A percentile compares a stretch with the other conserved stretches of the same genome.
These are phyloP conservation scores for Phytopythium kandeliae DNA, from an alignment of 352 stramenopile species.

Conservation along the genomic window DNA sequence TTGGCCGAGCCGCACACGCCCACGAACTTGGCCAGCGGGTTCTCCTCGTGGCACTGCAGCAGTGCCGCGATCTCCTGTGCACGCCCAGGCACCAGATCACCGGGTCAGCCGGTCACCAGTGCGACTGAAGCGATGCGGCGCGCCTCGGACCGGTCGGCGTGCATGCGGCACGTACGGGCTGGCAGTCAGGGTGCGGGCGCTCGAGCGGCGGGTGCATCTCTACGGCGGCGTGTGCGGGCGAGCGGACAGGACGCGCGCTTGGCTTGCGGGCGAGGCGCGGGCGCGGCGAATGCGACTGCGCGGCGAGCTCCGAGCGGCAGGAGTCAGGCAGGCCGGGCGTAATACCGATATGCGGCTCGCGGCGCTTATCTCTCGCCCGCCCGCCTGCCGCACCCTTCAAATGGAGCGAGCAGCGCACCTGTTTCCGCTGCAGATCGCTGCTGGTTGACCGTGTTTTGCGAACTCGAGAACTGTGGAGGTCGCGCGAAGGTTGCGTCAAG, in stretches of 20 bases:
- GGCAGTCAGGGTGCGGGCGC: conserved; percentile 74
- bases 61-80: conserved; percentile 65
- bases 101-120: no score
- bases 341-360: background rate
- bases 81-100: no score
- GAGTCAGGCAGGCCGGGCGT: background rate
- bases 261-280: conserved; percentile 2
- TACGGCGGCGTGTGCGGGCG: background rate
- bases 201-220: conserved; percentile 78
- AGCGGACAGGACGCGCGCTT: background rate
- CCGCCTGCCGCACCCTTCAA: conserved; percentile 4
- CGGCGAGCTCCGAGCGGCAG: background rate
- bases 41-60: conserved; percentile 63
- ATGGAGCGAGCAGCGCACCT: background rate
- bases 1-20: conserved; percentile 70
- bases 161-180: conserved; percentile 66
- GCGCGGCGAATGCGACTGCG: background rate
- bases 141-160: no score
- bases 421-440: no score
- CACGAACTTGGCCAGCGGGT: conserved; percentile 75
- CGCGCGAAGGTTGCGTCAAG: background rate
- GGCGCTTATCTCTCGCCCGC: background rate
- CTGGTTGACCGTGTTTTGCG: no score
- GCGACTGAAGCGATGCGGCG: no score
- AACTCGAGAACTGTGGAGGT: no score